Base-by-base conservation (phyloP, 2,329 filamentous ascomycete genomes). In the Aspergillus glaucus region DNA sequence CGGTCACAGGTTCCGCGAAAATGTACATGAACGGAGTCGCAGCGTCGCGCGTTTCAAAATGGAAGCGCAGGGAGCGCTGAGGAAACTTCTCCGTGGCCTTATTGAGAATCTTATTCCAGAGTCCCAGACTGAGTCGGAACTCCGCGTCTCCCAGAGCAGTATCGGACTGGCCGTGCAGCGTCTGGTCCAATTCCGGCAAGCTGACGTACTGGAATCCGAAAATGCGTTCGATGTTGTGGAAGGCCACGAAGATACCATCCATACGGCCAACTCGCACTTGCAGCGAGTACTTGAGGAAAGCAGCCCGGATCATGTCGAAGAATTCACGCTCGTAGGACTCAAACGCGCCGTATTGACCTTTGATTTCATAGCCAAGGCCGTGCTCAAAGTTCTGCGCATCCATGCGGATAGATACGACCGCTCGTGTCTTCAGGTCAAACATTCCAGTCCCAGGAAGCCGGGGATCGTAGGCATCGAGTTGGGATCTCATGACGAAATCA, bases 211-310 rank as follows among this genome's bases (percentile, higher is more conserved):
- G 93, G 68, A 98, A 98, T 5, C 93, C 93, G 64, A 98, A 98
- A 44, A 98, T 95, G 48, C 91, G 86, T 68, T 91, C 79, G 2
- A 90, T 88, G 65, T 98, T 98, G 74, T 98, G 93, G 65, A 84
- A 98, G 2, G 93, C 93, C 19, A 97, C 87, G 63, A 97, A 98
- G 44, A 97, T 96, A 47, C 93, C 93, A 64, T 98, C 92, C 94
- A 98, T 98, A 44, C 91, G 84, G 15, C 94, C 93, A 82, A 98
- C 94, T 41, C 93, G 87, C 24, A 92, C 94, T 70, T 98, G 93
- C 26, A 98, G 76, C 8, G 91, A 95, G 68, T 98, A 98, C 64
- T 98, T 98, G 48, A 98, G 75, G 72, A 98, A 92, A 0, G 92
- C 93, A 1, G 91, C 82, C 46, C 94, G 81, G 51, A 95, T 92